phyloP scores from a whole-genome alignment of 306 rosid species.

The Elaeagnus macrophylla region DNA sequence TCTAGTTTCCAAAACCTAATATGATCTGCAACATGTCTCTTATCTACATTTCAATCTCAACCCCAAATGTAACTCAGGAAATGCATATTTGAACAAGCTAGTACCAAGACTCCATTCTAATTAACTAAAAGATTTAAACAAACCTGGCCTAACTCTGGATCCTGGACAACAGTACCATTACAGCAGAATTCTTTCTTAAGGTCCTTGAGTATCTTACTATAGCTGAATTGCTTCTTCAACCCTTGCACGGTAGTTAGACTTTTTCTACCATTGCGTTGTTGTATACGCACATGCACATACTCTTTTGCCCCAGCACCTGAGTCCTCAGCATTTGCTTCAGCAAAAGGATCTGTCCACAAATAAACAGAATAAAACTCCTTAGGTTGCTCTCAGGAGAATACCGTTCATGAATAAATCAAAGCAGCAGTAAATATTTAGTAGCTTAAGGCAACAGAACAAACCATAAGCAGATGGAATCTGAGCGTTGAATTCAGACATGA shows the following conservation, averaged over 20 bases:
- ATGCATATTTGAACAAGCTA: background rate
- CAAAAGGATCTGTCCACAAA: conserved; percentile 36
- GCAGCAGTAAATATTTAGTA: background rate
- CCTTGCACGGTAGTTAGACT: conserved; percentile 42
- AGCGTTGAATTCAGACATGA: conserved; percentile 42
- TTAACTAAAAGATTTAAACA: background rate
- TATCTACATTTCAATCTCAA: background rate
- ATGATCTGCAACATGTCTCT: too few relatives aligned
- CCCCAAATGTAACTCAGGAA: background rate
- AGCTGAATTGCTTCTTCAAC: conserved; percentile 45
- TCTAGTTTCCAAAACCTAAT: too few relatives aligned
- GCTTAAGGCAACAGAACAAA: conserved; percentile 5
- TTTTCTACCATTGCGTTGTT: conserved; percentile 41
- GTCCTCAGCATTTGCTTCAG: conserved; percentile 50
- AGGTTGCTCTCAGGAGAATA: background rate
- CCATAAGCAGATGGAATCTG: conserved; percentile 43
- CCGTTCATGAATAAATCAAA: background rate
- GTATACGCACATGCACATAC: conserved; percentile 39
- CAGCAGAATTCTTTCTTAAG: conserved; percentile 46
- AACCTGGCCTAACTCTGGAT: conserved; percentile 47
- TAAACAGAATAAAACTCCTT: background rate
- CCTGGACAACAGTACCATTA: conserved; percentile 45
- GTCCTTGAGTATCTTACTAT: conserved; percentile 43
- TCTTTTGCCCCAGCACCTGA: conserved; percentile 43
- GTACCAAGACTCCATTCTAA: background rate